Evolutionary conservation across 495 filamentous ascomycete species (phyloP).

Genomic region (Elasticomyces elasticus): DNA sequence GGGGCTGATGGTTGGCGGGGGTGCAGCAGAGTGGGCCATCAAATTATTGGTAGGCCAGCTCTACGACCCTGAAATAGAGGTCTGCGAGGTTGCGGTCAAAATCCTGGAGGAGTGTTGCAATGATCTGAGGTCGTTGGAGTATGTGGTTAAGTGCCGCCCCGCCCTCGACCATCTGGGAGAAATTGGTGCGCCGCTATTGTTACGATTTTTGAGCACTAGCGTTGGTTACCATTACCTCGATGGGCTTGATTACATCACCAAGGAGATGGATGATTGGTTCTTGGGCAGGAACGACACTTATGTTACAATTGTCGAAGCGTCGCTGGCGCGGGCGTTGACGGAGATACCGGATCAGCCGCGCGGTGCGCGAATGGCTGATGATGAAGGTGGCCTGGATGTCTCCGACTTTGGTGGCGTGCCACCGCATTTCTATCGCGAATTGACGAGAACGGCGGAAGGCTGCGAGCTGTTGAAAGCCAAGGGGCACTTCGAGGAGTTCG

Average conservation of each 20-base stretch:
- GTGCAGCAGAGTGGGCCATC: conserved; percentile 79
- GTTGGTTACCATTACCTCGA: conserved; percentile 97
- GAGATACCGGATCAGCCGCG: conserved; percentile 44
- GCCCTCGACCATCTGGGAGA: conserved; percentile 92
- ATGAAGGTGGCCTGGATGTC: conserved; percentile 48
- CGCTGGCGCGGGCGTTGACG: conserved; percentile 77
- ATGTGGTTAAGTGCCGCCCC: conserved; percentile 92
- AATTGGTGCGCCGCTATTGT: conserved; percentile 85
- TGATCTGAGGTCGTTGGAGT: conserved; percentile 76
- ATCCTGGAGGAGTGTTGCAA: conserved; percentile 97
- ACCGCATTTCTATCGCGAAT: conserved; percentile 92
- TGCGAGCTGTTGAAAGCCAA: conserved; percentile 84
- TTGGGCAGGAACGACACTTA: conserved; percentile 90
- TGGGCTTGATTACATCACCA: conserved; percentile 93
- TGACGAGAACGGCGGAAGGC: conserved; percentile 84
- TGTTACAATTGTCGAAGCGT: conserved; percentile 88
- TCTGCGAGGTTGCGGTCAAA: conserved; percentile 90
- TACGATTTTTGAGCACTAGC: conserved; percentile 88
- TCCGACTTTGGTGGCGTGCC: conserved; percentile 63
- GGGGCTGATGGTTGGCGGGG: conserved; percentile 13
- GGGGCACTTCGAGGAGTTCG: conserved; percentile 92
- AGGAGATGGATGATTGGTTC: conserved; percentile 99
- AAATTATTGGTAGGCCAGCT: conserved; percentile 91
- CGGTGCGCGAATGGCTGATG: too few relatives aligned
- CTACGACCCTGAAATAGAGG: conserved; percentile 93